phyloP scores from a whole-genome alignment of 176 grass and related monocot genomes.

The Elymus sibiricus region DNA sequence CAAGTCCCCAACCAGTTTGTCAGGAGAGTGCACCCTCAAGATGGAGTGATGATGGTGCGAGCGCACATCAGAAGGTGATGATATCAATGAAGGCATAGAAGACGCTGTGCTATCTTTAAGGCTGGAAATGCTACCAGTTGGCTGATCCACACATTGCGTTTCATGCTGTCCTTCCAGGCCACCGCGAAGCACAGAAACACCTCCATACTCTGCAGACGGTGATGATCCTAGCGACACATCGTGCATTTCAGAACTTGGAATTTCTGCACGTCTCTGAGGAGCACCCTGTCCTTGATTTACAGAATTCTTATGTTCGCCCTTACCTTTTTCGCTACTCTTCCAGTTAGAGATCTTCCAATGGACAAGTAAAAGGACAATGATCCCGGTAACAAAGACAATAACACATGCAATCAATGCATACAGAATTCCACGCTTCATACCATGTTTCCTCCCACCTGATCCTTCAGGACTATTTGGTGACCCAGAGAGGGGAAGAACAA shows the following conservation, averaged over 20 bases:
- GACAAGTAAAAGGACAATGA: conserved; percentile 67
- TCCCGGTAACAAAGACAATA: conserved; percentile 59
- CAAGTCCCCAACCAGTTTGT: conserved; percentile 83
- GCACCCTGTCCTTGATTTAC: conserved; percentile 27
- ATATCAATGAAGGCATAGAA: conserved; percentile 39
- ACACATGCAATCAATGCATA: conserved; percentile 62
- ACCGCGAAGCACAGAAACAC: conserved; percentile 9
- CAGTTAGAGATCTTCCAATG: conserved; percentile 56
- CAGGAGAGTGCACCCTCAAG: conserved; percentile 77
- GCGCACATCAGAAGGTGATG: conserved; percentile 27
- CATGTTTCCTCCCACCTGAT: conserved; percentile 26
- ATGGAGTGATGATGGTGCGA: conserved; percentile 35
- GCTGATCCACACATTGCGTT: conserved; percentile 21
- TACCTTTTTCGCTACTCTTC: conserved; percentile 45
- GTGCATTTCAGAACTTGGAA: conserved; percentile 24
- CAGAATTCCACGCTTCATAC: conserved; percentile 60
- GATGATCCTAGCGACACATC: conserved; percentile 45
- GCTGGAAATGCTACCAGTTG: conserved; percentile 29
- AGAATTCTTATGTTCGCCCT: conserved; percentile 19
- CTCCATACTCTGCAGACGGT: conserved; percentile 26
- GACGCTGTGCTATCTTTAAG: conserved; percentile 15
- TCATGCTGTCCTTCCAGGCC: conserved; percentile 35
- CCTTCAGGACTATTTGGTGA: conserved; percentile 30
- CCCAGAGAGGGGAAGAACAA: conserved; percentile 54
- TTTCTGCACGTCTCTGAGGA: conserved; percentile 41